Evolutionary conservation across 306 rosid species (phyloP).

Genomic region (Quercus parvula): DNA sequence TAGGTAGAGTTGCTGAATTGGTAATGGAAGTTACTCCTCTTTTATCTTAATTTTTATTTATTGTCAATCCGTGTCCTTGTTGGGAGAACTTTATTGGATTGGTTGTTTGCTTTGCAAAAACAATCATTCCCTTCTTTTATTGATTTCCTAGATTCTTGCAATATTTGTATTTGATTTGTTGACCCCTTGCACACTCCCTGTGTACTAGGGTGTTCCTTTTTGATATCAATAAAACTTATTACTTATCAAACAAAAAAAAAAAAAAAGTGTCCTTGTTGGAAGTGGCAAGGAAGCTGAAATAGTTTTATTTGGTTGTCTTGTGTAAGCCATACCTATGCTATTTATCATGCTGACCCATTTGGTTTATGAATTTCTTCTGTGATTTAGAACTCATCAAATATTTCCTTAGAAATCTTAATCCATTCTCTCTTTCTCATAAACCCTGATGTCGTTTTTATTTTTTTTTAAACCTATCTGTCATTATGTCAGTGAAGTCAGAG

Average conservation of each 20-base stretch:
- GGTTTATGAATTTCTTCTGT: not conserved
- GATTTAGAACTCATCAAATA: not conserved
- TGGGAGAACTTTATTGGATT: not conserved
- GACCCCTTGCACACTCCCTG: no score
- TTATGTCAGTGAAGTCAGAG: not conserved
- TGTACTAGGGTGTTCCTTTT: no score
- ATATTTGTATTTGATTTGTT: no score
- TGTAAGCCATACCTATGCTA: not conserved
- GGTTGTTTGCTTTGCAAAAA: no score
- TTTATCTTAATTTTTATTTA: not conserved
- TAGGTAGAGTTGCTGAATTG: not conserved
- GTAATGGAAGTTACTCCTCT: conserved; percentile 3
- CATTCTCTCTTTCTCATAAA: not conserved
- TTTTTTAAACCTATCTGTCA: no score
- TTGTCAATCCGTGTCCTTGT: not conserved
- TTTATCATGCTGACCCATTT: not conserved
- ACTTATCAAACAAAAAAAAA: no score
- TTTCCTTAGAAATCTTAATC: not conserved
- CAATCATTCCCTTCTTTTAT: no score
- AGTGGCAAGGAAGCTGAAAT: no score
- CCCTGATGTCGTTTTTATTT: not conserved
- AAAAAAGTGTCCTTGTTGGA: not conserved
- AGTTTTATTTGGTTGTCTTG: not conserved
- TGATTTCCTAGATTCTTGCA: no score
- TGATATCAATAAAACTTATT: no score